These are phyloP conservation scores for Cercophora samala DNA, from an alignment of 495 filamentous ascomycete species.

Conservation along the genomic window DNA sequence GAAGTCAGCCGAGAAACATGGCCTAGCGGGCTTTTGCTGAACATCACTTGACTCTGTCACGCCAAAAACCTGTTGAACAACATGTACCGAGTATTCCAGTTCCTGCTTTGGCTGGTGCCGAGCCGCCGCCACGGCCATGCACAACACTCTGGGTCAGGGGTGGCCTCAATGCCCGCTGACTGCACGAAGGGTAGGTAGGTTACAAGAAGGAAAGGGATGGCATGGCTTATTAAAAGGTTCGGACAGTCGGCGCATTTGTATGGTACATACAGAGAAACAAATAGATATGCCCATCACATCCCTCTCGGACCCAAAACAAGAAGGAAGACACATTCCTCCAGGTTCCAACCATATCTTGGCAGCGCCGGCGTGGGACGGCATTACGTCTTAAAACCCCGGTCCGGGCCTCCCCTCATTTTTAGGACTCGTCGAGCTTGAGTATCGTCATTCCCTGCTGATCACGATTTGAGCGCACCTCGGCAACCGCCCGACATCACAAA, in stretches of 20 bases:
- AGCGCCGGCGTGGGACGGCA: constrained; percentile 15
- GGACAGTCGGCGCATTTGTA: neutral
- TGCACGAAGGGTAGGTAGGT: neutral
- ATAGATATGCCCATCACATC: neutral
- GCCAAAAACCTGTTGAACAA: neutral
- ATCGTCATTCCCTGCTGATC: constrained; percentile 37
- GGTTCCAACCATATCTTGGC: constrained; percentile 11
- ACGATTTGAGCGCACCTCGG: constrained; percentile 18
- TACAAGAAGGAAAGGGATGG: too few relatives aligned
- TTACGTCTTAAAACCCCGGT: constrained; percentile 25
- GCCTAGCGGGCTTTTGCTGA: neutral
- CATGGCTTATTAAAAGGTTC: neutral
- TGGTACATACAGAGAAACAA: neutral
- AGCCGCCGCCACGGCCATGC: constrained; percentile 1
- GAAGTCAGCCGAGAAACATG: neutral
- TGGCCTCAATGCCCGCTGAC: neutral
- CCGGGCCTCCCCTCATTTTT: constrained; percentile 17
- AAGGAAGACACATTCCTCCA: neutral
- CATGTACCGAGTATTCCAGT: neutral
- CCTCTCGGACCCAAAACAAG: constrained; percentile 4
- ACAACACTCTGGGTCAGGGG: neutral
- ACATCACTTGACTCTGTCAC: neutral
- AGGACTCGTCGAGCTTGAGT: constrained; percentile 11
- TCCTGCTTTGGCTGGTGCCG: constrained; percentile 2
- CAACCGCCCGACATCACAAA: neutral